phyloP scores from a whole-genome alignment of 345 rosid genomes.

The Cardamine chenopodiifolia region DNA sequence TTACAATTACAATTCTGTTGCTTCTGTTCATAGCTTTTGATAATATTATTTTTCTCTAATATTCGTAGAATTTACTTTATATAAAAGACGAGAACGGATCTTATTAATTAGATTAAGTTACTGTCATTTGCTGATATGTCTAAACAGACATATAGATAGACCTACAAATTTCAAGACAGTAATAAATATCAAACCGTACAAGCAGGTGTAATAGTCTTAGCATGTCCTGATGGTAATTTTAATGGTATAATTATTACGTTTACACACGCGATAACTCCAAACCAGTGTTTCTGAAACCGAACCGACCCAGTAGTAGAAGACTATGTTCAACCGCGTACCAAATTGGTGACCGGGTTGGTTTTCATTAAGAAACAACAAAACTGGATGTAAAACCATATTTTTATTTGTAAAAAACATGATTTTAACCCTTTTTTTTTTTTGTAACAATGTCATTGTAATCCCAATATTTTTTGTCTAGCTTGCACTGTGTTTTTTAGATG shows the following conservation, averaged over 20 bases:
- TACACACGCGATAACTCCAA: background rate
- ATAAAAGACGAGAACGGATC: background rate
- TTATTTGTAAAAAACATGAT: background rate
- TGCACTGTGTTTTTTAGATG: background rate
- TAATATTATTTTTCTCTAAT: background rate
- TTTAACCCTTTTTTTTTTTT: no score
- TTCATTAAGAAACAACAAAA: background rate
- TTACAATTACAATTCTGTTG: background rate
- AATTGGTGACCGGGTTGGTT: background rate
- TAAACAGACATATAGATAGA: conserved; percentile 30
- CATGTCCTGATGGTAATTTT: conserved; percentile 29
- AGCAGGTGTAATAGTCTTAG: conserved; percentile 38
- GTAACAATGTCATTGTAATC: background rate
- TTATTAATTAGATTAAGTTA: conserved; percentile 28
- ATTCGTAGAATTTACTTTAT: background rate
- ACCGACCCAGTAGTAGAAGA: background rate
- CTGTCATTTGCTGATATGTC: conserved; percentile 37
- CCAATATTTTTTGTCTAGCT: background rate
- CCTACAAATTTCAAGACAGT: conserved; percentile 20
- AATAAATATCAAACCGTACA: conserved; percentile 32
- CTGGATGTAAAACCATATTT: no score
- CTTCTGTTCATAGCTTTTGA: background rate
- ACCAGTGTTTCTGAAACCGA: background rate
- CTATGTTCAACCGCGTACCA: background rate
- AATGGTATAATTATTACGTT: conserved; percentile 18